A percentile compares a stretch with the other conserved stretches of the same genome.
These are phyloP conservation scores for Solanum neorickii DNA, from an alignment of 257 asterid genomes.

Conservation along the genomic window DNA sequence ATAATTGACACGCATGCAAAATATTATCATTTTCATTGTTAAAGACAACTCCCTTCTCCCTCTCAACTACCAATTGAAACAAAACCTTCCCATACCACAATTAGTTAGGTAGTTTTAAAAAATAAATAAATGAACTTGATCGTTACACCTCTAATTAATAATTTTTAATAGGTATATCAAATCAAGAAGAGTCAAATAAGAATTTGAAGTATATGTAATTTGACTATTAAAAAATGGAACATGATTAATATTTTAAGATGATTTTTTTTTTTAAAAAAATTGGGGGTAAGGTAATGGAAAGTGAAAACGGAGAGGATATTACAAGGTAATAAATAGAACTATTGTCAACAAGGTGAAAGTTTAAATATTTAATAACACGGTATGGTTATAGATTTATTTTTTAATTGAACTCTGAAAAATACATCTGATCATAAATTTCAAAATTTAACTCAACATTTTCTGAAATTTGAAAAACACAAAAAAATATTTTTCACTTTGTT, in stretches of 20 bases:
- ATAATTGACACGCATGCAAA: no score
- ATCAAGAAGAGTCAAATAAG: no score
- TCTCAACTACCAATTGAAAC: background rate
- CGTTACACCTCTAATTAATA: background rate
- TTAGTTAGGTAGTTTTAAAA: background rate
- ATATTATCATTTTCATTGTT: no score
- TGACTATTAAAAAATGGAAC: background rate
- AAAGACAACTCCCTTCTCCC: background rate
- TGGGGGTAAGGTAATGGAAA: background rate
- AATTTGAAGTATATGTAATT: background rate
- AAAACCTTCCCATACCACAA: background rate
- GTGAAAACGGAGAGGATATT: background rate
- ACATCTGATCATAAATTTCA: background rate
- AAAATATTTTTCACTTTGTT: background rate
- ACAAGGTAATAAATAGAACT: background rate
- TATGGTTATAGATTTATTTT: no score
- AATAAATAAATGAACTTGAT: no score
- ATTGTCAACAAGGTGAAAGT: background rate
- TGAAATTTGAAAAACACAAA: no score
- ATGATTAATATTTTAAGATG: background rate
- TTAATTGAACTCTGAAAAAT: no score
- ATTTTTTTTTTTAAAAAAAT: no score
- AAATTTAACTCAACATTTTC: background rate
- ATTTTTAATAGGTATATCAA: background rate
- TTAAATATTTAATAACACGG: no score